Evolutionary conservation across 305 asterid genomes (phyloP), one percentile per base, ranked within the genome.

Genomic region (Fraxinus ornus): DNA sequence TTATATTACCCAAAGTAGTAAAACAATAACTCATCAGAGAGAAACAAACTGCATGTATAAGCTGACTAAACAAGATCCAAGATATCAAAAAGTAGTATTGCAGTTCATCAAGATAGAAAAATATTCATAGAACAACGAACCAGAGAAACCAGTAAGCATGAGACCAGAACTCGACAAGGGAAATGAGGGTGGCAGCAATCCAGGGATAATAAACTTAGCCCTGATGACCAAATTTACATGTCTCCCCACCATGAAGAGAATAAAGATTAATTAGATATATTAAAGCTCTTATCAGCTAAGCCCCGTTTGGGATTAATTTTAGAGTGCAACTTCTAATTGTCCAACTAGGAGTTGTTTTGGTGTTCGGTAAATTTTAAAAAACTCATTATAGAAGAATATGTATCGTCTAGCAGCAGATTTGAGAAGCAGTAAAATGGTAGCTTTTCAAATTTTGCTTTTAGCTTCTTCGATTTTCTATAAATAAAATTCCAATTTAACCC

Each of bases 51-150:
- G 21, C 76, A 28, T 5, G 41, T 12, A 32, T 32, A 70, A 70
- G 76, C 74, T 66, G 74, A 66, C 32, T 3, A 66, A 21, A 75
- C 36, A 6, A 75, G 60, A 81, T 49, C n/a, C 9, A 70, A 70
- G 76, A 70, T 70, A 32, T 32, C 41, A 70, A 15, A 70, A 13
- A 70, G 19, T 66, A 24, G 73, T 32, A 28, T 26, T 37, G 47
- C 37, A 79, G 22, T 60, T 33, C 35, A 81, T 76, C 57, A 47
- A 79, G 74, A 30, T 30, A 60, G 73, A 77, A 71, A 28, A 44
- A 44, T 70, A 66, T 44, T 66, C 57, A 36, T 17, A 73, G 62
- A 49, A 83, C 19, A 12, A 70, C 0, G 1, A 24, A 26, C 74
- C 17, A 32, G 76, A 15, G 41, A 70, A 32, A 15, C 44, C 21